A percentile compares a stretch with the other conserved stretches of the same genome.
phyloP scores from a whole-genome alignment of 306 rosid species.

The Acacia crassicarpa region DNA sequence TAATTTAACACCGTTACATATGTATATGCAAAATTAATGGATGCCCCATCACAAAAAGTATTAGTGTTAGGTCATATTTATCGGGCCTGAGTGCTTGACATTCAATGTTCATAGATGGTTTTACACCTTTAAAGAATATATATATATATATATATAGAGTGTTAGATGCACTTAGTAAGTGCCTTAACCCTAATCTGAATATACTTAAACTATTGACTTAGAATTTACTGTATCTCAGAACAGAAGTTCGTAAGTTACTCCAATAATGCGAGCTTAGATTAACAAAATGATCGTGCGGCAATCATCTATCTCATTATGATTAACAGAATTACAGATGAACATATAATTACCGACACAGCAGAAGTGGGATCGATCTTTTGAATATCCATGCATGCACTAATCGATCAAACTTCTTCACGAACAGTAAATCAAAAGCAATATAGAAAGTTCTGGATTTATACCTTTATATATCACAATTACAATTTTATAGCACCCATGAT shows the following conservation, averaged over 20 bases:
- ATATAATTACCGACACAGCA: slow-evolving; percentile 30
- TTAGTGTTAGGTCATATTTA: rapidly evolving
- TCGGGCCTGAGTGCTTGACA: no score
- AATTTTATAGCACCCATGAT: slow-evolving; percentile 27
- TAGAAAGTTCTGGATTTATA: slow-evolving; percentile 24
- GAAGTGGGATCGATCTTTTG: slow-evolving; percentile 21
- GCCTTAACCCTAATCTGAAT: neutral
- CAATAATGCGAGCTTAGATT: neutral
- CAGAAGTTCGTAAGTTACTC: neutral
- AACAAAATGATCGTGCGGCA: slow-evolving; percentile 44
- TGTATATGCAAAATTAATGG: no score
- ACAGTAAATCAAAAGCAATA: slow-evolving; percentile 23
- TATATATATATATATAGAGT: no score
- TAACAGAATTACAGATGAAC: neutral
- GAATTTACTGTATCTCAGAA: neutral
- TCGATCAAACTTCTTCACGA: slow-evolving; percentile 10
- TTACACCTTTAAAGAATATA: no score
- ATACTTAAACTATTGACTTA: neutral
- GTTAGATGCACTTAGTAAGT: no score
- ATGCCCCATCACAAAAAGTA: no score
- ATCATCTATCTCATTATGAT: slow-evolving; percentile 38
- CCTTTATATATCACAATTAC: slow-evolving; percentile 25
- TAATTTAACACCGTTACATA: no score
- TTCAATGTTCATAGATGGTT: no score
- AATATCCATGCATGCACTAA: slow-evolving; percentile 22